phyloP scores from a whole-genome alignment of 768 basidiomycete genomes.

The Kwoniella newhampshirensis region DNA sequence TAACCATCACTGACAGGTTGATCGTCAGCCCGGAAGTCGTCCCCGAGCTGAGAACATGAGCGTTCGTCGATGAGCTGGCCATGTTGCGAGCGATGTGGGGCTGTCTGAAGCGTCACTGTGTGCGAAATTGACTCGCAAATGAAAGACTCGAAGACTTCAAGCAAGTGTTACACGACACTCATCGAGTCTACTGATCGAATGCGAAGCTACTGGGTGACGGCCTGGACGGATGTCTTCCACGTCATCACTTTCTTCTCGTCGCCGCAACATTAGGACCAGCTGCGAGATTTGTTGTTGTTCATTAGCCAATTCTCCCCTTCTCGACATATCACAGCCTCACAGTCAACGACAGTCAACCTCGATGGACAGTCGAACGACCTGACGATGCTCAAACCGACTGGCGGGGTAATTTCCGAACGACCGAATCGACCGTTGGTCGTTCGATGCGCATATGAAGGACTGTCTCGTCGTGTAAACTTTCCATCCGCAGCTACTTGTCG shows the following conservation, averaged over 20 bases:
- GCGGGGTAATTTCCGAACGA: constrained; percentile 45
- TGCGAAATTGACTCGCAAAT: too few species aligned
- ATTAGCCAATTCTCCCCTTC: not conserved
- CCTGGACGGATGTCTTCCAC: too few species aligned
- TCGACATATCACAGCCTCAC: not conserved
- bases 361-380: not conserved
- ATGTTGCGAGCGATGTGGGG: not conserved
- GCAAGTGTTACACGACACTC: too few species aligned
- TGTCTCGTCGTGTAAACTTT: constrained; percentile 75
- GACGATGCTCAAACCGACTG: not conserved
- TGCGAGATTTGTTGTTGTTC: not conserved
- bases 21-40: constrained; percentile 34
- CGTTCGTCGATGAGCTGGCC: not conserved
- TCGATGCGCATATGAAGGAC: constrained; percentile 76
- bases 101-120: too few species aligned
- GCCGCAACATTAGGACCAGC: not conserved
- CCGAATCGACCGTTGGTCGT: constrained; percentile 78
- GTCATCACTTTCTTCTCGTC: not conserved
- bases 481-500: constrained; percentile 74
- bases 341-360: not conserved
- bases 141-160: too few species aligned
- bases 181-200: too few species aligned
- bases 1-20: constrained; percentile 26
- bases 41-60: constrained; percentile 6
- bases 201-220: too few species aligned